phyloP scores from a whole-genome alignment of 345 rosid species.

The Toxicodendron radicans region DNA sequence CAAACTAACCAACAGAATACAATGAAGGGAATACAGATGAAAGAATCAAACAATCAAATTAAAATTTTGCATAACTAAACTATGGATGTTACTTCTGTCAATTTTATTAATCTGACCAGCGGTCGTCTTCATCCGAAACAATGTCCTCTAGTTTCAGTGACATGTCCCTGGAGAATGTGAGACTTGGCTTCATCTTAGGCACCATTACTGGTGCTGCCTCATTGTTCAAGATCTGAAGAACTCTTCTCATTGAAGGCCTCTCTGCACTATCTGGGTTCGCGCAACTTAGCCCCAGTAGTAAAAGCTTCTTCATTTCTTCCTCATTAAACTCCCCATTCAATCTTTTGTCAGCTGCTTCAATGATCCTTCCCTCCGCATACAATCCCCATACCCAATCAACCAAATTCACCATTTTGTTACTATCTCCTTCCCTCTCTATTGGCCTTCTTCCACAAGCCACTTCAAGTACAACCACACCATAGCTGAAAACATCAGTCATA shows the following conservation, averaged over 20 bases:
- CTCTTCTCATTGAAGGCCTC: constrained; percentile 86
- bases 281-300: constrained; percentile 79
- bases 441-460: constrained; percentile 94
- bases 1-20: constrained; percentile 22
- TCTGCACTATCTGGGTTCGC: constrained; percentile 74
- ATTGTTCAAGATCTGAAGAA: constrained; percentile 73
- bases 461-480: constrained; percentile 85
- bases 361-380: constrained; percentile 63
- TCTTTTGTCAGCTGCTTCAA: constrained; percentile 74
- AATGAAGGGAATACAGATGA: constrained; percentile 5
- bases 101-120: constrained; percentile 13
- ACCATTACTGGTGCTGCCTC: constrained; percentile 56
- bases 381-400: constrained; percentile 94
- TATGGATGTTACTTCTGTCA: constrained; percentile 8
- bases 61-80: constrained; percentile 10
- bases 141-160: constrained; percentile 69
- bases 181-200: constrained; percentile 75
- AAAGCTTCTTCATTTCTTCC: constrained; percentile 79
- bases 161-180: constrained; percentile 64
- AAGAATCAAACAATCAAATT: constrained; percentile 40
- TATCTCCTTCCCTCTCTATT: constrained; percentile 62
- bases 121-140: constrained; percentile 62
- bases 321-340: constrained; percentile 59
- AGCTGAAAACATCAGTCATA: constrained; percentile 88
- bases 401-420: constrained; percentile 76